Percentiles rank a stretch among this genome's conserved stretches.
Conservation (phyloP, 164 flowering plant genomes). For the Platanus orientalis region DNA sequence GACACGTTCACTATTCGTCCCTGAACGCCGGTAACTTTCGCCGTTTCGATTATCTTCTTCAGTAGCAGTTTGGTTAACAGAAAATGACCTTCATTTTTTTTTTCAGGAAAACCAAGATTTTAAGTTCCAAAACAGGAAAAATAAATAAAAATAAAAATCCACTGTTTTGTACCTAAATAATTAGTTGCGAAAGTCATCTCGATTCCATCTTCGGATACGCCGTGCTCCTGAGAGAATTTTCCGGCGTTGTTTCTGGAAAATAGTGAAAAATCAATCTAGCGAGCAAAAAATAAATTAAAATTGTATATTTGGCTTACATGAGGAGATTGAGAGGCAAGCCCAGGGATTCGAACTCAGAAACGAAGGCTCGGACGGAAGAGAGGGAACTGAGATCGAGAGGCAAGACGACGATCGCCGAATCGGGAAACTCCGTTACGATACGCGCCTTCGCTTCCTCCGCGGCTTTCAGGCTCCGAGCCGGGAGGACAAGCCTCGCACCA, state of each 20-base stretch:
- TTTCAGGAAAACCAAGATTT: not conserved
- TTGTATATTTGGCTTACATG: constrained; percentile 32
- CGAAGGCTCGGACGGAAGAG: constrained; percentile 59
- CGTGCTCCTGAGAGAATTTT: constrained; percentile 65
- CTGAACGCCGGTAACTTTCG: constrained; percentile 52
- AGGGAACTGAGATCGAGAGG: constrained; percentile 88
- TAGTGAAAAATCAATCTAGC: not conserved
- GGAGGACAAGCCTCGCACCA: constrained; percentile 28
- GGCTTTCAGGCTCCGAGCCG: constrained; percentile 75
- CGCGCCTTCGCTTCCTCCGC: constrained; percentile 77
- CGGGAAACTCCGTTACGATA: constrained; percentile 62
- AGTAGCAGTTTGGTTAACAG: constrained; percentile 71
- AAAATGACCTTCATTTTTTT: constrained; percentile 62
- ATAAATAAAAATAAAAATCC: not conserved
- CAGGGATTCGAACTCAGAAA: constrained; percentile 46
- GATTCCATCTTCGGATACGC: constrained; percentile 80
- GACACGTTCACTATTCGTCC: constrained; percentile 96
- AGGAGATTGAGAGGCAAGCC: constrained; percentile 65
- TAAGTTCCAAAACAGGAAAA: too few species aligned
- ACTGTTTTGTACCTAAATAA: constrained; percentile 51
- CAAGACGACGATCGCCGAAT: constrained; percentile 63
- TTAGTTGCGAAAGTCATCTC: constrained; percentile 98
- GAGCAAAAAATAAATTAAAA: not conserved
- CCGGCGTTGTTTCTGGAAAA: constrained; percentile 89
- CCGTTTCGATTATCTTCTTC: constrained; percentile 73